Evolutionary conservation across 2,329 filamentous ascomycete species (phyloP), one percentile per base, ranked within the genome.

Genomic region (Sporothrix dimorphospora): DNA sequence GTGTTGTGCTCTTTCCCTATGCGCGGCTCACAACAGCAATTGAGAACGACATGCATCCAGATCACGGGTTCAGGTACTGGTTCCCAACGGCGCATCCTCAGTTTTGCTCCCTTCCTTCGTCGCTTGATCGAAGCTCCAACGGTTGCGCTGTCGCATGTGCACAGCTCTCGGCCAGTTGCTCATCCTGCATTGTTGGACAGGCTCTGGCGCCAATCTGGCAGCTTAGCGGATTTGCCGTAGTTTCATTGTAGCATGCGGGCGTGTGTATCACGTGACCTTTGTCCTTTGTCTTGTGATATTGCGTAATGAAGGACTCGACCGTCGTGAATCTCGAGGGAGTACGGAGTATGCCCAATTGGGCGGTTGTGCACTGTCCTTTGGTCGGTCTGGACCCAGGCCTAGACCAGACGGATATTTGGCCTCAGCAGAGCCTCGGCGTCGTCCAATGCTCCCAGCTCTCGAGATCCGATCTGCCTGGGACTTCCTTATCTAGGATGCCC

Each of bases 111-210:
- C 3, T 57, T 3, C 12, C 34, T 24, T 14, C 40, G 38, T 66
- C n/a, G 6, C 63, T 30, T 12, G n/a, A 47, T 47, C 16, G 14
- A 66, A 66, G 61, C 61, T 49, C 61, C 63, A 49, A 27, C 38
- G 3, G 7, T 30, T 27, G n/a, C 0, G 51, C 16, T 61, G 68
- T 42, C 53, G 68, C 21, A 61, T 42, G 40, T 55, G 65, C 66
- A 51, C 16, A 49, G 27, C 45, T 55, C 30, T 40, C 34, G 21
- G 47, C 47, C 53, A 34, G 53, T 19, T 30, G 53, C 21, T 55
- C 30, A 6, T 34, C 30, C 3, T 34, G 30, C 30, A 34, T 34
- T 34, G 30, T 34, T 34, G 27, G 53, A 30, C 14, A 4, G 24
- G 24, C 53, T 30, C 53, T 57, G 27, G 53, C 53, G 53, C 6